A percentile compares a stretch with the other conserved stretches of the same genome.
These are phyloP conservation scores for Lyophyllum atratum DNA, from an alignment of 768 basidiomycete species.

Conservation along the genomic window DNA sequence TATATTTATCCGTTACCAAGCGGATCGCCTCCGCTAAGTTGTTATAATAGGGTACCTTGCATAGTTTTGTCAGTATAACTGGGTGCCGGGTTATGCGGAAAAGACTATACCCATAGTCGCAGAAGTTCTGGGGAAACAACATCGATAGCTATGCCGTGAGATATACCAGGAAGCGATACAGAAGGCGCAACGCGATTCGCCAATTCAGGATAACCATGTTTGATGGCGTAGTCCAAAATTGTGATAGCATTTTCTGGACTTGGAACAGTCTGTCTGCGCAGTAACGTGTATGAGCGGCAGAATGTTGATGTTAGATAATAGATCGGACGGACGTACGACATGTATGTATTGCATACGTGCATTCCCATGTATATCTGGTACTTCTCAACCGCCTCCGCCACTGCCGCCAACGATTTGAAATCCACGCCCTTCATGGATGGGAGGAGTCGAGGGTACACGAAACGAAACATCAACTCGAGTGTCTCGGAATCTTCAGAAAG, in stretches of 20 bases:
- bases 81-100: not conserved
- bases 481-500: conserved; percentile 14
- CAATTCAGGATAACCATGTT: not conserved
- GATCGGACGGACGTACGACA: conserved; percentile 12
- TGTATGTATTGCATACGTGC: conserved; percentile 18
- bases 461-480: conserved; percentile 20
- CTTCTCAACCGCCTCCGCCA: conserved; percentile 22
- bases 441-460: conserved; percentile 15
- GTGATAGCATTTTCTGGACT: not conserved
- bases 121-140: not conserved
- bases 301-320: not conserved
- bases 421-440: conserved; percentile 2
- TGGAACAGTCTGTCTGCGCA: not conserved
- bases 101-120: not conserved
- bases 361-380: conserved; percentile 20
- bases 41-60: not conserved
- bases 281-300: not conserved
- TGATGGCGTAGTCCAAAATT: not conserved
- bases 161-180: not conserved
- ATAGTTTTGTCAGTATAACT: not conserved
- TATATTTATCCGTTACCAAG: too few relatives aligned
- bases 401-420: conserved; percentile 7
- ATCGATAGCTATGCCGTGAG: not conserved
- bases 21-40: too few relatives aligned
- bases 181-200: not conserved